A percentile compares a stretch with the other conserved stretches of the same genome.
Conservation (phyloP, 805 yeast species). For the Candida succiphila region DNA sequence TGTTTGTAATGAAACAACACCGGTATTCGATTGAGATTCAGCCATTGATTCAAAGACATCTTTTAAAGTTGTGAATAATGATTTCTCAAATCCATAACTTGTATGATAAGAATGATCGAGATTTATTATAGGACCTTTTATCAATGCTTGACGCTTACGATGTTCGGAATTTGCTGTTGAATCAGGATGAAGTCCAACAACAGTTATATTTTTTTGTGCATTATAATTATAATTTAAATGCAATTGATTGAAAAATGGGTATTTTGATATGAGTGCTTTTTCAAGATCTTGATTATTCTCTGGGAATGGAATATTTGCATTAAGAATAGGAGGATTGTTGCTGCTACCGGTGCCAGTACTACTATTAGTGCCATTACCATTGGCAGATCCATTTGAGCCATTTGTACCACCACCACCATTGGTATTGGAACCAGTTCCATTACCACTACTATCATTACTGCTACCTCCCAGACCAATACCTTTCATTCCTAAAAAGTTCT, state of each 20-base stretch:
- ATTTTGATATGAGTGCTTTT: conserved; percentile 9
- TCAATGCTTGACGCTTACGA: conserved; percentile 67
- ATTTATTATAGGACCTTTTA: conserved; percentile 77
- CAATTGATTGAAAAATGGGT: conserved; percentile 25
- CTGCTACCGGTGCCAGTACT: background rate
- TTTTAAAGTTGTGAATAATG: conserved; percentile 58
- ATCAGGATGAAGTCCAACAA: conserved; percentile 34
- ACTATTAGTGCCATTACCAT: conserved; percentile 7
- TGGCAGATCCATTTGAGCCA: conserved; percentile 4
- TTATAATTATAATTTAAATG: conserved; percentile 27
- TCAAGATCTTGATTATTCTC: conserved; percentile 15
- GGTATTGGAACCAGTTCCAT: conserved; percentile 2
- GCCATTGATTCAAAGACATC: conserved; percentile 80
- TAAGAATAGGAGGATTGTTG: background rate
- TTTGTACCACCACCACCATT: background rate
- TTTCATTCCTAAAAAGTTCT: conserved; percentile 6
- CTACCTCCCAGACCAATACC: conserved; percentile 1
- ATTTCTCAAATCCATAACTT: conserved; percentile 38
- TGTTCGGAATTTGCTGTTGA: conserved; percentile 48
- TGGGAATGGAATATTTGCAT: conserved; percentile 2
- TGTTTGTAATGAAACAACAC: conserved; percentile 76
- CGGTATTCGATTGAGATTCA: conserved; percentile 58
- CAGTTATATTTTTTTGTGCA: conserved; percentile 32
- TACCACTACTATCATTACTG: conserved; percentile 2
- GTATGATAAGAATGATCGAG: conserved; percentile 56